These are phyloP conservation scores for Penicillium sp. DNA, from an alignment of 2,329 filamentous ascomycete genomes.

Conservation along the genomic window DNA sequence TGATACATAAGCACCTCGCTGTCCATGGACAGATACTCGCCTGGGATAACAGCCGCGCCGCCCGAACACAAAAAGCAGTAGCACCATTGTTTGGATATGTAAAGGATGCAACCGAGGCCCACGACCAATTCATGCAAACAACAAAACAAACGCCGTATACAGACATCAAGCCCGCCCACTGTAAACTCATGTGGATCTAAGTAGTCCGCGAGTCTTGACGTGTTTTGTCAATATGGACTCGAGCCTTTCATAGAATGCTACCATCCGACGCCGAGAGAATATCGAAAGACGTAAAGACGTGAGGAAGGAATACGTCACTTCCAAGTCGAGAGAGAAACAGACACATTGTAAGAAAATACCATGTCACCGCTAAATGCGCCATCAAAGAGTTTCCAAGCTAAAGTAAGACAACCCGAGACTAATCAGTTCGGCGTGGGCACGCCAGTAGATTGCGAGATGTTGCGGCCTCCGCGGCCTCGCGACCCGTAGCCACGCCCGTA, in stretches of 20 bases:
- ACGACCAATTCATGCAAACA: conserved; percentile 24
- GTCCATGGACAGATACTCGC: neutral
- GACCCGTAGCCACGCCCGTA: conserved; percentile 49
- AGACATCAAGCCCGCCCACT: conserved; percentile 25
- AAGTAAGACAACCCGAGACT: conserved; percentile 17
- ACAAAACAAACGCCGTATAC: conserved; percentile 23
- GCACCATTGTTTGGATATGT: conserved; percentile 24
- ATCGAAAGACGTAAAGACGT: conserved; percentile 22
- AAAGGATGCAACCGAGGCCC: conserved; percentile 22
- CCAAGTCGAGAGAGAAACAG: conserved; percentile 24
- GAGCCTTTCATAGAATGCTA: conserved; percentile 31
- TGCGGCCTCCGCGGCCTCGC: conserved; percentile 43
- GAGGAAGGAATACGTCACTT: conserved; percentile 30
- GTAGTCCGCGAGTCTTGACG: conserved; percentile 28
- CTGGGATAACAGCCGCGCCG: neutral
- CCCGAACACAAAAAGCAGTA: conserved; percentile 17
- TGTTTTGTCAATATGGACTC: conserved; percentile 29
- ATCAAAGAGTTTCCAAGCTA: conserved; percentile 20
- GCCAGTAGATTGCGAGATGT: conserved; percentile 44
- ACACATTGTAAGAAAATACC: conserved; percentile 24
- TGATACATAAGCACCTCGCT: conserved; percentile 17
- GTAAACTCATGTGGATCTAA: conserved; percentile 24
- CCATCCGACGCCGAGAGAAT: conserved; percentile 32
- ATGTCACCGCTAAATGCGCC: conserved; percentile 27
- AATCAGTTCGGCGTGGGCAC: conserved; percentile 41